Conservation (phyloP, 129 eudicot genomes). For the Cynara cardunculus region DNA sequence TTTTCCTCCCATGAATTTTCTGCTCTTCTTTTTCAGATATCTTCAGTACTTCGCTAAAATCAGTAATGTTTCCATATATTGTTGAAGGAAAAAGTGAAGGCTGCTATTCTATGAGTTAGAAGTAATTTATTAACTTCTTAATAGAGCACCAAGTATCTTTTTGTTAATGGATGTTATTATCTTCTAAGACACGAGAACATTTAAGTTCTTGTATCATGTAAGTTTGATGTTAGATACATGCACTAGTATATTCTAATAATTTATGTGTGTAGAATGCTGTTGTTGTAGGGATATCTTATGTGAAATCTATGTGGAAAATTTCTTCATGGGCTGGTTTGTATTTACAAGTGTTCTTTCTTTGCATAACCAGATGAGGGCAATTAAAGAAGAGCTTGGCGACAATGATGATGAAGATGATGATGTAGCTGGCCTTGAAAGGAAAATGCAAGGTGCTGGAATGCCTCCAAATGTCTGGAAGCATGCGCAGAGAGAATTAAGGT, state of each 20-base stretch:
- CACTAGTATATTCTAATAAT: background rate
- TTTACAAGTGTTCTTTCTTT: background rate
- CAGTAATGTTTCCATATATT: background rate
- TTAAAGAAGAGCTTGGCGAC: constrained; percentile 98
- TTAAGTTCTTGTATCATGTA: background rate
- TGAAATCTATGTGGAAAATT: background rate
- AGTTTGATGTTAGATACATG: background rate
- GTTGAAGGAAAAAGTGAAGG: background rate
- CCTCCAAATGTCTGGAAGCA: constrained; percentile 96
- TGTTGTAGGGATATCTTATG: background rate
- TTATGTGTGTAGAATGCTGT: background rate
- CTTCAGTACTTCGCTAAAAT: background rate
- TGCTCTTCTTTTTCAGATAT: background rate
- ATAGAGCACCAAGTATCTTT: background rate
- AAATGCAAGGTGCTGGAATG: constrained; percentile 97
- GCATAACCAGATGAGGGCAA: constrained; percentile 83
- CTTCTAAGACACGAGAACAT: background rate
- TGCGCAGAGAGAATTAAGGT: constrained; percentile 98
- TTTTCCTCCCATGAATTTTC: background rate
- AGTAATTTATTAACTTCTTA: background rate
- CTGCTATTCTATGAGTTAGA: background rate
- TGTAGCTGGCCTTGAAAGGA: constrained; percentile 86
- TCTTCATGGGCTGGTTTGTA: background rate
- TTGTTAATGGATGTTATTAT: background rate
- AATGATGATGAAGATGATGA: constrained; percentile 99